A percentile compares a stretch with the other conserved stretches of the same genome.
phyloP scores from a whole-genome alignment of 2,329 filamentous ascomycete species.

The Botrytis paeoniae region DNA sequence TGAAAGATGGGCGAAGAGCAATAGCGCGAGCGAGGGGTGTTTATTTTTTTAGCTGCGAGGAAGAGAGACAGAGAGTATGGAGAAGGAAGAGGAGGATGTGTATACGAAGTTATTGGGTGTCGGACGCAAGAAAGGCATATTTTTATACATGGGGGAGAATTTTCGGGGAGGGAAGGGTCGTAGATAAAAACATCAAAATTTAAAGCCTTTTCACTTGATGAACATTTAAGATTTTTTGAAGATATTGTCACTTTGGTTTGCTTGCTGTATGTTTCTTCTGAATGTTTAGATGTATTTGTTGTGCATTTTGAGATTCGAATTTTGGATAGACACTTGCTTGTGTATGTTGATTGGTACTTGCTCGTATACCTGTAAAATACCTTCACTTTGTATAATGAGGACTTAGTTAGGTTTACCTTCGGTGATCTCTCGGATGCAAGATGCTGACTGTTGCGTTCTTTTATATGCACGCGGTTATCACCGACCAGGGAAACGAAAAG shows the following conservation, averaged over 20 bases:
- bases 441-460: background rate
- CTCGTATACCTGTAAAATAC: background rate
- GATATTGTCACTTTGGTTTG: background rate
- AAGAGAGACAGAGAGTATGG: background rate
- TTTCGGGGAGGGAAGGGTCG: conserved; percentile 8
- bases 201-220: background rate
- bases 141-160: conserved; percentile 21
- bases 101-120: conserved; percentile 19
- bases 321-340: background rate
- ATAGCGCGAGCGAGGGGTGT: background rate
- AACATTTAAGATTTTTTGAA: background rate
- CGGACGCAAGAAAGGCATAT: background rate
- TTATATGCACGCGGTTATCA: background rate
- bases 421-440: background rate
- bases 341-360: background rate
- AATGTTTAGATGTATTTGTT: background rate
- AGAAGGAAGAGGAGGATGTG: conserved; percentile 17
- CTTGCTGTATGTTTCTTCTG: background rate
- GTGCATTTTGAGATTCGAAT: background rate
- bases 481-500: background rate
- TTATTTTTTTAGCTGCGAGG: background rate
- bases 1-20: background rate
- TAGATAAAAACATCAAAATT: conserved; percentile 22
- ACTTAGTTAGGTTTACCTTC: background rate
- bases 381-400: background rate